These are phyloP conservation scores for Pleurotus cornucopiae DNA, from an alignment of 768 basidiomycete species.

Conservation along the genomic window DNA sequence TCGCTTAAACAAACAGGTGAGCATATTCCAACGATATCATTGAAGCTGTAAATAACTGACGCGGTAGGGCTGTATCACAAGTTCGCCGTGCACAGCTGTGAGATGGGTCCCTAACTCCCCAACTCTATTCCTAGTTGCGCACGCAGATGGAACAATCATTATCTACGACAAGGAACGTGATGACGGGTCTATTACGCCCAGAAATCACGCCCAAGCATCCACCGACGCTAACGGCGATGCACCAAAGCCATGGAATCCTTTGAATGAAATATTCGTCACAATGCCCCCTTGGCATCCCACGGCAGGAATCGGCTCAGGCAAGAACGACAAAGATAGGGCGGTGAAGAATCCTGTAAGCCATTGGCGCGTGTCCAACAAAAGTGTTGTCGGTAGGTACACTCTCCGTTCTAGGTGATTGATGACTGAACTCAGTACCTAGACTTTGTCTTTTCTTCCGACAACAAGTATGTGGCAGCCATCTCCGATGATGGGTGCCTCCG, in stretches of 20 bases:
- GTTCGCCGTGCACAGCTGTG: constrained; percentile 82
- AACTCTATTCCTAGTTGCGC: constrained; percentile 80
- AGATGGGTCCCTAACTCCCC: constrained; percentile 82
- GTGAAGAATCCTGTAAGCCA: constrained; percentile 89
- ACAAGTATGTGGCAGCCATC: constrained; percentile 83
- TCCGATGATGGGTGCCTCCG: constrained; percentile 91
- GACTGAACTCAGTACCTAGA: constrained; percentile 38
- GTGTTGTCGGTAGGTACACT: constrained; percentile 59
- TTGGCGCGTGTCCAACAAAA: constrained; percentile 73
- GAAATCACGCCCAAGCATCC: constrained; percentile 38
- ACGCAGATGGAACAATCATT: constrained; percentile 85
- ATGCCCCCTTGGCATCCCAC: constrained; percentile 84
- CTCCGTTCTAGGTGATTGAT: neutral
- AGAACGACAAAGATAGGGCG: constrained; percentile 66
- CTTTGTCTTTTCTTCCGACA: constrained; percentile 92
- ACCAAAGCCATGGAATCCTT: constrained; percentile 60
- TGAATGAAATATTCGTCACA: constrained; percentile 72
- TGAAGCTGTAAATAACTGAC: constrained; percentile 12
- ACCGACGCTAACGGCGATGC: constrained; percentile 23
- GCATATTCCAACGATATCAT: constrained; percentile 9
- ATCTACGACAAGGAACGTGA: constrained; percentile 91
- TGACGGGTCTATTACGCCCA: constrained; percentile 70
- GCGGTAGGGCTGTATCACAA: constrained; percentile 68
- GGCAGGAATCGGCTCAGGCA: constrained; percentile 18
- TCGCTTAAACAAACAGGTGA: constrained; percentile 84